A percentile compares a stretch with the other conserved stretches of the same genome.
Conservation (phyloP, 768 basidiomycete genomes). For the Leccinellum albellum region DNA sequence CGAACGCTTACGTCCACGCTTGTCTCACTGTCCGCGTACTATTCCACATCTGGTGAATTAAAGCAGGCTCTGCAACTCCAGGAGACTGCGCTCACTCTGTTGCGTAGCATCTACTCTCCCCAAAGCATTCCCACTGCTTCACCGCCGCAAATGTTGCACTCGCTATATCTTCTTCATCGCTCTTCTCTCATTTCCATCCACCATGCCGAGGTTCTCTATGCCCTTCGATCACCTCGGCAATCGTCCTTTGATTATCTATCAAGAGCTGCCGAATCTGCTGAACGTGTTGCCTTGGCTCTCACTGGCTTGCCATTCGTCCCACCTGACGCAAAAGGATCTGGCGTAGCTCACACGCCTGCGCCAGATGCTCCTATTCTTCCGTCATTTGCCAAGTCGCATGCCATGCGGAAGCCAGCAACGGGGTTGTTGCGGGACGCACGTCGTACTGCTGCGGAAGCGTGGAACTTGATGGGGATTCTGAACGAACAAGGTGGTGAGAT, state of each 20-base stretch:
- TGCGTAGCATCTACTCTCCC: conserved; percentile 52
- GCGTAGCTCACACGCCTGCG: conserved; percentile 35
- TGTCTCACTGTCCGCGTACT: conserved; percentile 69
- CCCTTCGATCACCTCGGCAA: conserved; percentile 37
- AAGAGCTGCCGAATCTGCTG: conserved; percentile 64
- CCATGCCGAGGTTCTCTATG: conserved; percentile 67
- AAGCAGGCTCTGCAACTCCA: conserved; percentile 53
- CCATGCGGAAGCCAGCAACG: conserved; percentile 52
- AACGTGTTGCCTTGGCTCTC: conserved; percentile 56
- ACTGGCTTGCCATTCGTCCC: conserved; percentile 38
- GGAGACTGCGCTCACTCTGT: conserved; percentile 49
- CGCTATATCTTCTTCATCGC: conserved; percentile 65
- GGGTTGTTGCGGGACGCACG: conserved; percentile 65
- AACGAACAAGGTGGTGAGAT: conserved; percentile 41
- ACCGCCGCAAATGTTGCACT: conserved; percentile 59
- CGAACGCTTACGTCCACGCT: conserved; percentile 57
- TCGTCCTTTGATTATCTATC: conserved; percentile 54
- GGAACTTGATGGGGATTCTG: conserved; percentile 69
- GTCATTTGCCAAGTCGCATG: conserved; percentile 43
- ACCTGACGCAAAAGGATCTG: conserved; percentile 33
- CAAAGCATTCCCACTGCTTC: conserved; percentile 41
- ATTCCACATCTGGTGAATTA: conserved; percentile 57
- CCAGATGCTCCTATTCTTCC: conserved; percentile 40
- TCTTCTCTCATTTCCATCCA: conserved; percentile 71
- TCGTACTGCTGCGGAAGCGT: conserved; percentile 68